A percentile compares a stretch with the other conserved stretches of the same genome.
Conservation (phyloP, 257 asterid genomes). For the Rauvolfia tetraphylla region DNA sequence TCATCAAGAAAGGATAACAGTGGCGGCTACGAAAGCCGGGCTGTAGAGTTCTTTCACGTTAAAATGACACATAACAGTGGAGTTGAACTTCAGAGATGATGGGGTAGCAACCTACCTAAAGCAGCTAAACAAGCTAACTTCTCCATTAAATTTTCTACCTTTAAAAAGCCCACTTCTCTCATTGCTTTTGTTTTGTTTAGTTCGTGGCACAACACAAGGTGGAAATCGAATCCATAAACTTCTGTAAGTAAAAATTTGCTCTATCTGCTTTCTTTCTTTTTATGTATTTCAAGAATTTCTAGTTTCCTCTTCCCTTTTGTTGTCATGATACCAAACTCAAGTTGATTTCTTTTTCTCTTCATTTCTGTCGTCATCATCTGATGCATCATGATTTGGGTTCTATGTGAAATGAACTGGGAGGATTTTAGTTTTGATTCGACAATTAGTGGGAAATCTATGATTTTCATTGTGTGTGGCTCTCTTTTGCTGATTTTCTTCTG, state of each 20-base stretch:
- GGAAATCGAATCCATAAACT: neutral
- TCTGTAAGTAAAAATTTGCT: neutral
- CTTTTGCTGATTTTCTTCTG: neutral
- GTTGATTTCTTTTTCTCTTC: no score
- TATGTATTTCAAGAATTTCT: neutral
- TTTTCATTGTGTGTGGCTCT: no score
- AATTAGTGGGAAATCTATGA: neutral
- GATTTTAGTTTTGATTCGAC: neutral
- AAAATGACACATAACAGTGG: no score
- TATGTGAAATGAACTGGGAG: neutral
- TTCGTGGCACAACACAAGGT: neutral
- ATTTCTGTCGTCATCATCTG: neutral
- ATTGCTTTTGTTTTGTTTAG: neutral
- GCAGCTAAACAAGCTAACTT: constrained; percentile 17
- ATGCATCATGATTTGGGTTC: neutral
- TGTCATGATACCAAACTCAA: neutral
- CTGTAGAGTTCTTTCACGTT: no score
- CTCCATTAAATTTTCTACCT: neutral
- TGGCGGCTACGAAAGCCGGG: neutral
- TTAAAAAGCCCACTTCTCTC: neutral
- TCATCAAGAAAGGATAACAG: neutral
- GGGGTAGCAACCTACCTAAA: constrained; percentile 1
- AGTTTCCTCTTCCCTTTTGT: neutral
- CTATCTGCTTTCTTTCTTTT: neutral
- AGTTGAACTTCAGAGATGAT: no score